Evolutionary conservation across 257 asterid species (phyloP).

Genomic region (Fraxinus quadrangulata): DNA sequence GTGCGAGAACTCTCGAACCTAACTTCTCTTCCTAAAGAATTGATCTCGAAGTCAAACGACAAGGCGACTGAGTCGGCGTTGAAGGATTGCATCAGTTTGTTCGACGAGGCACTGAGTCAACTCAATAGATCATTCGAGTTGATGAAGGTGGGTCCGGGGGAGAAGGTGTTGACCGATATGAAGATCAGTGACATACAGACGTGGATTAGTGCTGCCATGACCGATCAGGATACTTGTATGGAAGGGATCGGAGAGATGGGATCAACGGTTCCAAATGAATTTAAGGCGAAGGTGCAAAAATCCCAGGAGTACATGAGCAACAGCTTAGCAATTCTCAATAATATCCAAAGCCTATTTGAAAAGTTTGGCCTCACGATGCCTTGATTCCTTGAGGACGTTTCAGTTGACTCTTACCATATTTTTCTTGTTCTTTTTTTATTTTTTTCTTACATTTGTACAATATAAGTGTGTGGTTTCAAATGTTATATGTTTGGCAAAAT

Average conservation of each 20-base stretch:
- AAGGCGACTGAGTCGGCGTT: constrained; percentile 47
- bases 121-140: constrained; percentile 54
- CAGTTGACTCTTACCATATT: no score
- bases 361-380: constrained; percentile 64
- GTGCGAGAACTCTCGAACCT: constrained; percentile 41
- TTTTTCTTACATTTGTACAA: no score
- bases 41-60: constrained; percentile 35
- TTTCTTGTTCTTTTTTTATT: no score
- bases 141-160: constrained; percentile 47
- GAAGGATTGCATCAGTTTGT: constrained; percentile 63
- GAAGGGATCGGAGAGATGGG: constrained; percentile 76
- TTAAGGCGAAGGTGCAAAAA: constrained; percentile 62
- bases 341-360: constrained; percentile 45
- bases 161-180: constrained; percentile 57
- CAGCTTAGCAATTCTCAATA: constrained; percentile 80
- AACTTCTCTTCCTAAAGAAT: constrained; percentile 35
- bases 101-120: constrained; percentile 69
- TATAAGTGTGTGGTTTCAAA: no score
- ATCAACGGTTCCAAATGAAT: constrained; percentile 55
- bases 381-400: constrained; percentile 24
- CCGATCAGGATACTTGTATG: constrained; percentile 76
- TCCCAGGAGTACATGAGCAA: constrained; percentile 78
- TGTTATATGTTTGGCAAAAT: no score
- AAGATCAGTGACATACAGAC: constrained; percentile 67
- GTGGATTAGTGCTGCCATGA: constrained; percentile 91